Conservation (phyloP, 768 basidiomycete genomes). For the Tephrocybe sp. region DNA sequence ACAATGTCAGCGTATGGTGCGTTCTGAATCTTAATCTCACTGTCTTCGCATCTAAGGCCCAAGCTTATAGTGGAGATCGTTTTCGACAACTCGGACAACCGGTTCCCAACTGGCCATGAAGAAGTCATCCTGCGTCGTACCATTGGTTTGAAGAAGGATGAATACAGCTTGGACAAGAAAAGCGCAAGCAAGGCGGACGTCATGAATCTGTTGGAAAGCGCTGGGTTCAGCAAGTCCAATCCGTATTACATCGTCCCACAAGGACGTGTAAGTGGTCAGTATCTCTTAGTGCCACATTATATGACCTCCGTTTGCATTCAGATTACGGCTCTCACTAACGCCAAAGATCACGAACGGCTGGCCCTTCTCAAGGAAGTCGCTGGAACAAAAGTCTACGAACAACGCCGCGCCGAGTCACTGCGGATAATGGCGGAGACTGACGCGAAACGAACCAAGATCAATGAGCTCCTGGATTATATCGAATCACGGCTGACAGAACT, state of each 20-base stretch:
- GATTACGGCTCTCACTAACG: constrained; percentile 97
- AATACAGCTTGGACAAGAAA: constrained; percentile 96
- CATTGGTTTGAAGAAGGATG: constrained; percentile 97
- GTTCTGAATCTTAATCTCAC: constrained; percentile 17
- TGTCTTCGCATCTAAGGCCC: constrained; percentile 3
- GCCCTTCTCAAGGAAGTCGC: constrained; percentile 97
- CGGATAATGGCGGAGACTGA: constrained; percentile 98
- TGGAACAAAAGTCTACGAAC: constrained; percentile 97
- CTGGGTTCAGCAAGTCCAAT: constrained; percentile 97
- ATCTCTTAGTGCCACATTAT: constrained; percentile 1
- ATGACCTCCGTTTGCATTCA: constrained; percentile 28
- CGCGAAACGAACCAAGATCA: constrained; percentile 87
- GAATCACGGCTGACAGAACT: constrained; percentile 88
- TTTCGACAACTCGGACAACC: constrained; percentile 92
- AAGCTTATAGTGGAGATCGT: constrained; percentile 74
- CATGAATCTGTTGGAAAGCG: constrained; percentile 94
- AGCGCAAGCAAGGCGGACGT: constrained; percentile 95
- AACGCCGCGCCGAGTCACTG: constrained; percentile 87
- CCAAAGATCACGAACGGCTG: constrained; percentile 92
- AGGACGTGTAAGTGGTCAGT: constrained; percentile 68
- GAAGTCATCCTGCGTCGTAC: constrained; percentile 90
- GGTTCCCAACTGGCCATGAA: constrained; percentile 90
- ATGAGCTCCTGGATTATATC: constrained; percentile 86
- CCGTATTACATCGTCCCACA: constrained; percentile 99
- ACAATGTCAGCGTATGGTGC: constrained; percentile 90